A percentile compares a stretch with the other conserved stretches of the same genome.
Evolutionary conservation across 1,284 basidiomycete species (phyloP).

Genomic region (Erythrobasidium hasegawianum): DNA sequence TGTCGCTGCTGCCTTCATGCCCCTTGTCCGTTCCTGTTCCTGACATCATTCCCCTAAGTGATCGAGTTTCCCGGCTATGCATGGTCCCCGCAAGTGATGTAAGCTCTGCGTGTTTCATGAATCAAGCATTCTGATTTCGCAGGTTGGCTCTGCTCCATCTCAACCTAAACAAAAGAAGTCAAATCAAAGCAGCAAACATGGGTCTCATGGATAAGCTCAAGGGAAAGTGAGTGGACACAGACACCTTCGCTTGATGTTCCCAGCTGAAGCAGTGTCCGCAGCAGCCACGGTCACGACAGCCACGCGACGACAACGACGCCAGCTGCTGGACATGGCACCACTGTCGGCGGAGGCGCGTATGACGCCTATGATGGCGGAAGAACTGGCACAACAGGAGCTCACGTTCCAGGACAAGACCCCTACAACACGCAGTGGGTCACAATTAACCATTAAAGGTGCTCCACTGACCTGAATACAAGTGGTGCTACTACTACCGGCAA

Average conservation of each 20-base stretch:
- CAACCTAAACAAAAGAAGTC: neutral
- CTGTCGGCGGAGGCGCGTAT: conserved; percentile 7
- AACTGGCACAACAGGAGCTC: conserved; percentile 2
- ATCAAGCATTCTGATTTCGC: too few species aligned
- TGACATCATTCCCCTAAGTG: neutral
- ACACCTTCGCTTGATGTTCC: too few species aligned
- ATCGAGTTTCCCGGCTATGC: neutral
- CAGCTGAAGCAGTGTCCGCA: neutral
- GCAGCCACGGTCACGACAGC: conserved; percentile 14
- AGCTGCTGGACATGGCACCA: neutral
- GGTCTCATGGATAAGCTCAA: conserved; percentile 32
- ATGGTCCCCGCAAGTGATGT: conserved; percentile 3
- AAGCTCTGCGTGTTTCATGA: neutral
- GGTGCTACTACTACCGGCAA: too few species aligned
- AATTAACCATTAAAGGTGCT: too few species aligned
- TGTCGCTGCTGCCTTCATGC: too few species aligned
- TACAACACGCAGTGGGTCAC: conserved; percentile 9
- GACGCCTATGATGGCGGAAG: neutral
- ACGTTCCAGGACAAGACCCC: conserved; percentile 14
- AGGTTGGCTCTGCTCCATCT: conserved; percentile 3
- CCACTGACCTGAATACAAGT: too few species aligned
- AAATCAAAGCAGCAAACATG: conserved; percentile 3
- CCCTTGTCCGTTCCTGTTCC: too few species aligned
- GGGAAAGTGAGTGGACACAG: neutral
- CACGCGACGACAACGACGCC: neutral